Conservation (phyloP, 2,329 filamentous ascomycete species). For the Ophiostoma perfectum region DNA sequence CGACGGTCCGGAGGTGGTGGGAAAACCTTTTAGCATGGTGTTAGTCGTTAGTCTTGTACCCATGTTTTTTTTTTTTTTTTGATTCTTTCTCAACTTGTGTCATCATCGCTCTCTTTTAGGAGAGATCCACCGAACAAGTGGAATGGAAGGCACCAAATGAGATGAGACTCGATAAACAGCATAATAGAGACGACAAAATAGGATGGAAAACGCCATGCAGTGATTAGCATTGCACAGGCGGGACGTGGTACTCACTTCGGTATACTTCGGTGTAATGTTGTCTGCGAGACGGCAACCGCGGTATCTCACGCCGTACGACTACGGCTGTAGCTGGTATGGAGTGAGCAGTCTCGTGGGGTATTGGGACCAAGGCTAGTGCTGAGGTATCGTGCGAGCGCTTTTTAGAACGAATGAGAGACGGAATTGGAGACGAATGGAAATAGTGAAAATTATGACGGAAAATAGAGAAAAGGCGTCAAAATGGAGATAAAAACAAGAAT, state of each 20-base stretch:
- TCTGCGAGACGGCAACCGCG: not conserved
- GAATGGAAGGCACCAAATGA: not conserved
- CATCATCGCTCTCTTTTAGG: not conserved
- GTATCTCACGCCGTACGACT: not conserved
- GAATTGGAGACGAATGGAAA: not conserved
- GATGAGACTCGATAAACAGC: not conserved
- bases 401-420: not conserved
- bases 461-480: not conserved
- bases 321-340: not conserved
- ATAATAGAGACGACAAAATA: not conserved
- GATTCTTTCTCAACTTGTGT: conserved; percentile 4
- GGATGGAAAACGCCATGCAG: not conserved
- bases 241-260: not conserved
- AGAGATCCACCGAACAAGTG: conserved; percentile 8
- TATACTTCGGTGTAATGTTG: conserved; percentile 6
- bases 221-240: not conserved
- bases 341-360: not conserved
- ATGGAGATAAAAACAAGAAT: not conserved
- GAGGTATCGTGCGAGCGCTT: not conserved
- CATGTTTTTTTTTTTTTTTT: not conserved
- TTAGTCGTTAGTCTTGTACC: not conserved
- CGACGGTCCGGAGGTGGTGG: conserved; percentile 9
- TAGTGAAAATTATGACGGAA: not conserved
- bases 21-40: conserved; percentile 5
- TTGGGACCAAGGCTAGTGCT: not conserved